Evolutionary conservation across 192 early-diverging fungal genomes (phyloP).

Genomic region (Rhizoclosmatium globosum): DNA sequence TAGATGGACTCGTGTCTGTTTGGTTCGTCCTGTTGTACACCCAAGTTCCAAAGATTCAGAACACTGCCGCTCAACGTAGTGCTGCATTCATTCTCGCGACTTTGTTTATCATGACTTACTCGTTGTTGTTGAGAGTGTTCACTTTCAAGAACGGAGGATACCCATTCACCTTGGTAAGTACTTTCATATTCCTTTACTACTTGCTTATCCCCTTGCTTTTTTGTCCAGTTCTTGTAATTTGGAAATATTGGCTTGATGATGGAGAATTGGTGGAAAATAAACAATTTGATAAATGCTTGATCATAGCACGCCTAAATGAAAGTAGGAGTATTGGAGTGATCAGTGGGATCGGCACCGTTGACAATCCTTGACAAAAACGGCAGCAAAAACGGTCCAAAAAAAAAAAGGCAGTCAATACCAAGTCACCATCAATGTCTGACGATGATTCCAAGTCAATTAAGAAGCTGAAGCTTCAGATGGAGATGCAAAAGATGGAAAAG

Average conservation of each 20-base stretch:
- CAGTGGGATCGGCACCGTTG: no score
- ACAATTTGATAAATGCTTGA: no score
- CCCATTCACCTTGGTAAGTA: constrained; percentile 59
- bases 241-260: not conserved
- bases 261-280: not conserved
- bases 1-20: constrained; percentile 69
- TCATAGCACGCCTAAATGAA: no score
- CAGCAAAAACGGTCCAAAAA: no score
- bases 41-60: constrained; percentile 62
- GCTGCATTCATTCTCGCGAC: constrained; percentile 64
- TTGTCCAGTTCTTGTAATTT: not conserved
- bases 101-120: constrained; percentile 73
- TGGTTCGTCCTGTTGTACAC: constrained; percentile 62
- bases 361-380: no score
- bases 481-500: no score
- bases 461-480: no score
- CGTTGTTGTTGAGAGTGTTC: constrained; percentile 72
- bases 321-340: no score
- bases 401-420: no score
- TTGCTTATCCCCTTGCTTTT: not conserved
- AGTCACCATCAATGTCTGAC: no score
- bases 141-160: constrained; percentile 75
- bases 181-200: not conserved
- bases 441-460: no score
- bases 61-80: constrained; percentile 61